Base-by-base conservation (phyloP, 2,329 filamentous ascomycete species). In the Fusarium sulawesiense region DNA sequence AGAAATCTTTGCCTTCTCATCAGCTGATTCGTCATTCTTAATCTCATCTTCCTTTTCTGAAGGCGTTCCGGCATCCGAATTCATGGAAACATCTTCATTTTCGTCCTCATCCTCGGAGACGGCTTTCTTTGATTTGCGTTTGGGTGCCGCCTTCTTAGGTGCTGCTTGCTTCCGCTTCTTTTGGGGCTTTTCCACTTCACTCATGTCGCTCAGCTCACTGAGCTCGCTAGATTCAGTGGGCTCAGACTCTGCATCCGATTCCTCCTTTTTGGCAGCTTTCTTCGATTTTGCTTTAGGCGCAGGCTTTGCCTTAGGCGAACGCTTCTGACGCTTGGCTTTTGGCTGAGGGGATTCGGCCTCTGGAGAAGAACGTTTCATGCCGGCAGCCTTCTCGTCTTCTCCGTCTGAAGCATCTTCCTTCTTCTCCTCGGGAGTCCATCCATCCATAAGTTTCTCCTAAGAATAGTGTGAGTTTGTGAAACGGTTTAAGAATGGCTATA, bases 271-370 rank as follows among this genome's bases (percentile, higher is more conserved):
- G 21, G 45, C 29, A 13, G 42, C 42, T 55, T 80, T 66, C 21
- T 67, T 80, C 78, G 64, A 48, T 55, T 64, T 69, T 55, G 73
- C 71, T 41, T 77, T 78, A 20, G 77, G 72, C 73, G 51, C 79
- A 78, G 61, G 45, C 50, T 64, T 70, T 53, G 72, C 71, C 32
- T 77, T 79, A 8, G 77, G 70, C 6, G 75, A 70, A 5, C 77
- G 75, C 72, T 82, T 84, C 47, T 78, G 79, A 25, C 82, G 80
- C 63, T 82, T 82, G 8, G 81, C 73, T 34, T 82, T 81, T 9
- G 81, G 76, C 29, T 77, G 71, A 29, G 81, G 80, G 14, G 80
- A 78, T 29, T 73, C 70, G 13, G 72, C 60, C 32, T 81, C 81
- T 48, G 75, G 66, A 18, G 78, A 79, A 37, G 76, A 73, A 11